Evolutionary conservation across 768 basidiomycete genomes (phyloP), one percentile per base, ranked within the genome.

Genomic region (Leccinum olivaceopallidum): DNA sequence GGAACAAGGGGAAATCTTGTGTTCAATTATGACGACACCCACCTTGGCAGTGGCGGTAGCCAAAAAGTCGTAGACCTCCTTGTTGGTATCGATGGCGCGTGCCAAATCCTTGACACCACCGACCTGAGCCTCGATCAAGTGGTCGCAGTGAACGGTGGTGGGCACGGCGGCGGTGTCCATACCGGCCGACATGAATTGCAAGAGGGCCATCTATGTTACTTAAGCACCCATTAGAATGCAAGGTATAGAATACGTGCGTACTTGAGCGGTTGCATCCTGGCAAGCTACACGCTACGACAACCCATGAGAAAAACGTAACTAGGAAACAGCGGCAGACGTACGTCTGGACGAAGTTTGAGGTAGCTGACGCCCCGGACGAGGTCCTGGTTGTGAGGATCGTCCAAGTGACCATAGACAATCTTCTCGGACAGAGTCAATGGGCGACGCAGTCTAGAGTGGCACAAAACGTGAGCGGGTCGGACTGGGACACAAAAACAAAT

Each of bases 161-260:
- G 96, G 96, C 64, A 98, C 95, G 51, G 96, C 96, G 44, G 93
- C 94, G 51, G 94, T 96, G 74, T 93, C 93, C 85, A 99, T 95
- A 64, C 96, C 96, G 18, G 97, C 95, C 55, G 97, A 98, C 97
- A 99, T 99, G 86, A 99, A 99, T 83, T 99, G 97, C 66, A 99
- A 84, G 59, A 99, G 85, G 20, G 97, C 97, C 97, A 99, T 99
- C 93, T 98, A 75, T 14, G 13, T 10, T 5, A 42, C 9, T 7
- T 42, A 5, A 42, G 39, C 8, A 42, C 39, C 18, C 0, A 42
- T 5, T 42, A 42, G 9, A 42, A 37, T 28, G 62, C 67, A 65
- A 67, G 60, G 67, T 62, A 57, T 47, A 30, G n/a, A 55, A 64
- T 24, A 24, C 5, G 39, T 61, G 64, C 77, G 37, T 64, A 90